Percentiles rank a stretch among this genome's conserved stretches.
Evolutionary conservation across 2,329 filamentous ascomycete species (phyloP).

Genomic region (Sporothrix brunneoviolacea): DNA sequence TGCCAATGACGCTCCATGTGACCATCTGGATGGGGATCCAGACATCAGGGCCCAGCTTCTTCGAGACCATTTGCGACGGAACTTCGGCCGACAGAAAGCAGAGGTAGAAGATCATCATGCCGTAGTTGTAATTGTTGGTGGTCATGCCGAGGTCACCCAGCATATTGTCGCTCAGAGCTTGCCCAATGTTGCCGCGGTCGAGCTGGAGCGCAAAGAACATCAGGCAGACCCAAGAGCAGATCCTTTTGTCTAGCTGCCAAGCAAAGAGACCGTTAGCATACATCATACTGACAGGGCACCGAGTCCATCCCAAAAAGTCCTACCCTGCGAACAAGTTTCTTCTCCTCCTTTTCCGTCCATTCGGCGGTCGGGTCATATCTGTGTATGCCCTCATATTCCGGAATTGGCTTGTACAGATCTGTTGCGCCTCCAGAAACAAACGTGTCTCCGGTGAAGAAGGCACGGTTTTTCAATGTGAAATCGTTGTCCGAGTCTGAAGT

Average conservation of each 20-base stretch:
- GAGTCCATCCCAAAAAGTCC: too few relatives aligned
- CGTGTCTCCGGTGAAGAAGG: too few relatives aligned
- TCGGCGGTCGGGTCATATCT: neutral
- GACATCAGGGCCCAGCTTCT: constrained; percentile 34
- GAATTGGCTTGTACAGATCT: neutral
- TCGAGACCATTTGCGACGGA: constrained; percentile 53
- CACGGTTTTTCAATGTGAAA: too few relatives aligned
- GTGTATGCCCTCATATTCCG: neutral
- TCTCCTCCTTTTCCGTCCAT: neutral
- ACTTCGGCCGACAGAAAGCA: constrained; percentile 51
- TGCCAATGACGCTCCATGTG: constrained; percentile 26
- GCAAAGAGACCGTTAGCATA: too few relatives aligned
- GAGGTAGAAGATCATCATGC: constrained; percentile 47
- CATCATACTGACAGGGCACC: too few relatives aligned
- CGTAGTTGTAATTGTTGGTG: constrained; percentile 42
- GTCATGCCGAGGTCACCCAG: constrained; percentile 24
- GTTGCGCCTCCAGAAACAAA: too few relatives aligned
- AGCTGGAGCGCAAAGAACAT: constrained; percentile 32
- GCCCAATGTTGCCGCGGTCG: constrained; percentile 29
- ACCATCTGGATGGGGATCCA: constrained; percentile 30
- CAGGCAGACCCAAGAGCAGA: constrained; percentile 16
- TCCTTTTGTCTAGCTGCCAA: neutral
- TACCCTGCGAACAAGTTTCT: neutral
- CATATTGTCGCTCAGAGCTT: constrained; percentile 30
- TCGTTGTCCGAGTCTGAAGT: too few relatives aligned